Conservation (phyloP, 2,329 filamentous ascomycete genomes). For the Pestalotiopsis sp. region DNA sequence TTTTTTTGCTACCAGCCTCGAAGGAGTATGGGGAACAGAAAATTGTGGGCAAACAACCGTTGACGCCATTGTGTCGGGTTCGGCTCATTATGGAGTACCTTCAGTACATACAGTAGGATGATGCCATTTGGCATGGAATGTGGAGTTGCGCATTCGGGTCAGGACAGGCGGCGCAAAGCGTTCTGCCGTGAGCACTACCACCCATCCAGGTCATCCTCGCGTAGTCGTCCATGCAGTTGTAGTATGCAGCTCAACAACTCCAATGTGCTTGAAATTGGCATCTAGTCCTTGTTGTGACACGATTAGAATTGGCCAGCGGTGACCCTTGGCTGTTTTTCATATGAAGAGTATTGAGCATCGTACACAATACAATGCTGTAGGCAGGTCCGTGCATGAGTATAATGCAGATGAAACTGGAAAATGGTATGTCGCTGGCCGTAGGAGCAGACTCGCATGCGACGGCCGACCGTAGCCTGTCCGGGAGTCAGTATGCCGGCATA, state of each 20-base stretch:
- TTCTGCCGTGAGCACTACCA: background rate
- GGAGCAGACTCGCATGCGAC: background rate
- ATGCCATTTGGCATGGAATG: background rate
- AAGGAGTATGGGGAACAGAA: background rate
- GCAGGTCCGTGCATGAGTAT: background rate
- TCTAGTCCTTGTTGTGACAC: too few species aligned
- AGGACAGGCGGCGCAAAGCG: background rate
- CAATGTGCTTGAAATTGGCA: background rate
- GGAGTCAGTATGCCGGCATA: background rate
- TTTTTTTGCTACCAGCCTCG: too few species aligned
- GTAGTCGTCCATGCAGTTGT: background rate
- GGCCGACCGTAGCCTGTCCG: background rate
- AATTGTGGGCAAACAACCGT: background rate
- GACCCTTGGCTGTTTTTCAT: background rate
- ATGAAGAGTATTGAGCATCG: background rate
- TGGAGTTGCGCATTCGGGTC: background rate
- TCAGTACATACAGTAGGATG: background rate
- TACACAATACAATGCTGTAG: background rate
- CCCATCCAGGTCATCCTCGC: background rate
- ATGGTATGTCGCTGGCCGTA: background rate
- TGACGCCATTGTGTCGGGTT: slow-evolving; percentile 6
- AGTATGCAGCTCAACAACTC: background rate
- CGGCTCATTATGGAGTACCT: background rate
- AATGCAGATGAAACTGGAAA: background rate
- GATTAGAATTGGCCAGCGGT: background rate